Conservation (phyloP, 208 protist genomes). For the Leishmania guyanensis region DNA sequence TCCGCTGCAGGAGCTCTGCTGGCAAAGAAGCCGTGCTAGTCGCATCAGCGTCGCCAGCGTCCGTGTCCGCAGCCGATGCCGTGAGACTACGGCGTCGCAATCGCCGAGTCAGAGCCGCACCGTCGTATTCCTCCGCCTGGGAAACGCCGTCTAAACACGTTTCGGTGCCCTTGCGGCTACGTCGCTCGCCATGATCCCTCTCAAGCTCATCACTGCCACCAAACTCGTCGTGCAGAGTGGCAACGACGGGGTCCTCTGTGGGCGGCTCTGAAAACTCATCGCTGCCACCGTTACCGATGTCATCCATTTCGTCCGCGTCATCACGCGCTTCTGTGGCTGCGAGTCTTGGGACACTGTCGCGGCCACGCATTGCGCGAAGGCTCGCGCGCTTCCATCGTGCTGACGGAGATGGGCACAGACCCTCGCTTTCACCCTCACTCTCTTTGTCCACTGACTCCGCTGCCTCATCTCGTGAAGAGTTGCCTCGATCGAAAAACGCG, state of each 20-base stretch:
- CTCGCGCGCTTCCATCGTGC: background rate
- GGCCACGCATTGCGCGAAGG: background rate
- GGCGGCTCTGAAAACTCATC: background rate
- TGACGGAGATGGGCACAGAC: background rate
- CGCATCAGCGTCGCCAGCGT: background rate
- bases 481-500: background rate
- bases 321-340: background rate
- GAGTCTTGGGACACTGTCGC: background rate
- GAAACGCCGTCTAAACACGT: background rate
- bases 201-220: background rate
- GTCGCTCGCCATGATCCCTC: background rate
- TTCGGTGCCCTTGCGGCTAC: background rate
- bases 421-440: too few species aligned
- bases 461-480: background rate
- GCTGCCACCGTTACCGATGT: background rate
- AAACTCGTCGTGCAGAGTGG: background rate
- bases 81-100: background rate
- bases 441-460: background rate
- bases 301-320: background rate
- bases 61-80: background rate
- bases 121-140: background rate
- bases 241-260: conserved; percentile 1
- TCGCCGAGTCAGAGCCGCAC: background rate
- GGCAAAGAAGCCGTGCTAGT: background rate
- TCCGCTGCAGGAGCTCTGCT: background rate